Conservation (phyloP, 768 basidiomycete genomes). For the Asterophora lycoperdoides region DNA sequence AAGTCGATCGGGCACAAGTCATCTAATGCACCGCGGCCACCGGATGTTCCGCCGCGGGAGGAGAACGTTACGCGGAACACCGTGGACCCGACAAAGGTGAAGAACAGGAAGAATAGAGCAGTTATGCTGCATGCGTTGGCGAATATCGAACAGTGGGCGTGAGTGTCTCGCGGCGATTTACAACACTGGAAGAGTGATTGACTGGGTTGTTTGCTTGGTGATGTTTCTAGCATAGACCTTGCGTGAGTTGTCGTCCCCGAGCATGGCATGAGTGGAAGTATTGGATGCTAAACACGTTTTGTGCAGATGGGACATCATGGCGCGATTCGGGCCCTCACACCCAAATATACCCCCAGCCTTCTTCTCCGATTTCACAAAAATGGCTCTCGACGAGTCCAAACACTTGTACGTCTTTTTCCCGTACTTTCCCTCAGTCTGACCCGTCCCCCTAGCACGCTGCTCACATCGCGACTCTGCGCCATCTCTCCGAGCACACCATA, state of each 20-base stretch:
- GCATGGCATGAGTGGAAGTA: background rate
- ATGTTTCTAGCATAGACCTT: conserved; percentile 55
- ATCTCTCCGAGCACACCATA: conserved; percentile 66
- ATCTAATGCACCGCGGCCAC: conserved; percentile 45
- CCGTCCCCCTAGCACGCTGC: conserved; percentile 39
- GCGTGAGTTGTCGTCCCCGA: conserved; percentile 43
- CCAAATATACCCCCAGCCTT: conserved; percentile 65
- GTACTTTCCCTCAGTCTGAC: background rate
- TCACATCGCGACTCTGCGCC: conserved; percentile 56
- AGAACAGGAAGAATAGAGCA: conserved; percentile 57
- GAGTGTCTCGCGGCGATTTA: conserved; percentile 33
- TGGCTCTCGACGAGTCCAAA: conserved; percentile 84
- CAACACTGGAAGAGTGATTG: no score
- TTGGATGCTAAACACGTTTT: background rate
- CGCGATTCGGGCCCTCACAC: conserved; percentile 61
- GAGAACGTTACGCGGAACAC: conserved; percentile 44
- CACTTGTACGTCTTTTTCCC: conserved; percentile 48
- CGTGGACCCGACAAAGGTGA: conserved; percentile 56
- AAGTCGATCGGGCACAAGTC: conserved; percentile 60
- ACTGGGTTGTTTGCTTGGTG: no score
- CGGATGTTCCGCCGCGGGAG: conserved; percentile 62
- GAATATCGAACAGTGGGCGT: conserved; percentile 89
- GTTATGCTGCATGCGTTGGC: conserved; percentile 80
- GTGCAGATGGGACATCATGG: conserved; percentile 78
- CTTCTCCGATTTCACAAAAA: conserved; percentile 78